Evolutionary conservation across 2,329 filamentous ascomycete species (phyloP), one percentile per base, ranked within the genome.

Genomic region (Fusarium nanum): DNA sequence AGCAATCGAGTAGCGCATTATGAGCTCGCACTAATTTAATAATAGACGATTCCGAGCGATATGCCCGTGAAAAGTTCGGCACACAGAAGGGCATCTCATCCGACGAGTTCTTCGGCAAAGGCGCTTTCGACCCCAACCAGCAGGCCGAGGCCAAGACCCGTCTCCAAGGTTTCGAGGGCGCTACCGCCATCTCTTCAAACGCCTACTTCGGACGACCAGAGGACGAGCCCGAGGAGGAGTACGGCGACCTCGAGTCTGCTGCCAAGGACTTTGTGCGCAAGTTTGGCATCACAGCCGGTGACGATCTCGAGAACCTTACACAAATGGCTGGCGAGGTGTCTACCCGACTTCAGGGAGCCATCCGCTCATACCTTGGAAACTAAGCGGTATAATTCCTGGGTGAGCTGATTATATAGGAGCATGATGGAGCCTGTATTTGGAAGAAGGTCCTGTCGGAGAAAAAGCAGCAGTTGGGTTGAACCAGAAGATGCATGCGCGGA

Each of bases 61-160:
- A 93, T 78, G 93, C 94, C 8, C 92, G 93, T 75, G 84, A 88
- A 77, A 97, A 97, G 81, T 99, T 99, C 76, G 95, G 94, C 65
- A 82, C 82, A 45, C 96, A 99, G 80, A 98, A 98, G 85, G 93
- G 93, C 74, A 99, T 99, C 73, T 98, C 94, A 1, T 98, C 94
- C 1, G 96, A 99, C 79, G 96, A 99, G 79, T 99, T 97, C 86
- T 99, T 99, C 78, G 94, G 95, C 76, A 95, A 96, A 79, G 93
- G 94, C 56, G 83, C 88, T 58, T 98, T 91, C 81, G 94, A 99
- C 78, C 90, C 94, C 40, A 86, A 86, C 58, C 89, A 91, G 11
- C 92, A 96, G 78, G 86, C 89, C 54, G 95, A 98, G 83, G 95
- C 96, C 74, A 97, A 97, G 84, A 86, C 87, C 25, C 89, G 96